Evolutionary conservation across 805 yeast genomes (phyloP).

Genomic region (Lipomyces starkeyi): DNA sequence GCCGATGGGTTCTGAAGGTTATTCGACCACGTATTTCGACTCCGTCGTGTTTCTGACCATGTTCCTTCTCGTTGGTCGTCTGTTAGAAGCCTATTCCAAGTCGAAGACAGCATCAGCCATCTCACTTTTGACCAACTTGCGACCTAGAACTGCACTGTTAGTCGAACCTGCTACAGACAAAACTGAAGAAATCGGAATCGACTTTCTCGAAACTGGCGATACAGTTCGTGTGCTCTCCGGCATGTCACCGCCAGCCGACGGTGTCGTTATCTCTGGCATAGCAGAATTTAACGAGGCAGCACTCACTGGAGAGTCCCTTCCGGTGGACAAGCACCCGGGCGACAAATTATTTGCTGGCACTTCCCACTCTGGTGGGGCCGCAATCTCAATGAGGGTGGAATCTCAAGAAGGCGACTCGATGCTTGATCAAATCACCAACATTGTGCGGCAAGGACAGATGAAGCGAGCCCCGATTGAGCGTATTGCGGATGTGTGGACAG

Average conservation of each 20-base stretch:
- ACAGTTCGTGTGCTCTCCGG: constrained; percentile 55
- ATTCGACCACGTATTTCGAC: constrained; percentile 73
- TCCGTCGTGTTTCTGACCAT: constrained; percentile 78
- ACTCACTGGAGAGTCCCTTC: constrained; percentile 80
- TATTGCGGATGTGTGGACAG: constrained; percentile 69
- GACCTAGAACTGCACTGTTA: constrained; percentile 57
- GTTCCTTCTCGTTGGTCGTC: constrained; percentile 71
- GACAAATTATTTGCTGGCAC: constrained; percentile 79
- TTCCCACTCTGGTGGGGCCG: constrained; percentile 61
- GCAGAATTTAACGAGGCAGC: constrained; percentile 89
- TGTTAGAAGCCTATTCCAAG: constrained; percentile 70
- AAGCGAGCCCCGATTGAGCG: constrained; percentile 76
- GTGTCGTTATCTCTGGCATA: constrained; percentile 68
- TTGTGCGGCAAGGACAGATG: constrained; percentile 76
- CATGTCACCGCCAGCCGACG: constrained; percentile 73
- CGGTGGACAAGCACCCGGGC: constrained; percentile 62
- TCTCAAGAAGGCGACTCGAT: constrained; percentile 69
- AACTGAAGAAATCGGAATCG: constrained; percentile 41
- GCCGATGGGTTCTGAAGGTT: constrained; percentile 47
- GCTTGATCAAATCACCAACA: constrained; percentile 69
- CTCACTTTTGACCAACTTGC: constrained; percentile 57
- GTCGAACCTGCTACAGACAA: constrained; percentile 44
- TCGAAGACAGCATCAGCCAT: constrained; percentile 71
- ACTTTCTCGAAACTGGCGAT: constrained; percentile 84
- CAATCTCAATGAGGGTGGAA: constrained; percentile 61